Evolutionary conservation across 75 land plant genomes (phyloP), one percentile per base, ranked within the genome.

Genomic region (Selaginella moellendorffii): DNA sequence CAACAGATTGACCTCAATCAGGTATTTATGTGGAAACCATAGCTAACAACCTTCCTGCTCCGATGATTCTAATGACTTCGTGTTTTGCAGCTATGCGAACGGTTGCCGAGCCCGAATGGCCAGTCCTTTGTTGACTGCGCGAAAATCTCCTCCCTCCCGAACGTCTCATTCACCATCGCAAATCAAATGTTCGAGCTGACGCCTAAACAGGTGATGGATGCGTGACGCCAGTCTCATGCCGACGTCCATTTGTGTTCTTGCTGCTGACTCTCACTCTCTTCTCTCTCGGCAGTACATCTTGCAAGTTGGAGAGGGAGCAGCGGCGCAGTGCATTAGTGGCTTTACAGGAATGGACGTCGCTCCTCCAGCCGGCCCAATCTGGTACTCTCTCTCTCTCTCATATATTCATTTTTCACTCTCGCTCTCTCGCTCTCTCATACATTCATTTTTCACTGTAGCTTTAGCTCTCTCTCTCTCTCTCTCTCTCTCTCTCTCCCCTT

Each of bases 31-130:
- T 36, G 10, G 5, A 5, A 36, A 36, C 5, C 14, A 36, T 36
- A 5, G 14, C 14, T 36, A 36, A 36, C 5, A 5, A 36, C 5
- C 14, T 36, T 36, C 14, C 14, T 36, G 46, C 10, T 36, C 5
- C 5, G 5, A 36, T 36, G 5, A 36, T 36, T 5, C 46, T 36
- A 14, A 36, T 36, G 46, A 5, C 14, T 36, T 36, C n/a, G n/a
- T n/a, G n/a, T 36, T 36, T 14, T 69, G 56, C 83, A 90, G 97
- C 79, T 90, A 0, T 90, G 97, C 61, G 88, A 90, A 19, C 77
- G 78, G 1, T 42, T 90, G 62, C 96, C 96, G 5, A 90, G 85
- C 71, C 93, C 96, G 24, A 90, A 82, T 84, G 97, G 95, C 31
- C 80, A 87, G 75, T 82, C 97, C 2, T 73, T 74, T 24, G 85